A percentile compares a stretch with the other conserved stretches of the same genome.
These are phyloP conservation scores for Blastocystis sp. DNA, from an alignment of 352 stramenopile genomes.

Conservation along the genomic window DNA sequence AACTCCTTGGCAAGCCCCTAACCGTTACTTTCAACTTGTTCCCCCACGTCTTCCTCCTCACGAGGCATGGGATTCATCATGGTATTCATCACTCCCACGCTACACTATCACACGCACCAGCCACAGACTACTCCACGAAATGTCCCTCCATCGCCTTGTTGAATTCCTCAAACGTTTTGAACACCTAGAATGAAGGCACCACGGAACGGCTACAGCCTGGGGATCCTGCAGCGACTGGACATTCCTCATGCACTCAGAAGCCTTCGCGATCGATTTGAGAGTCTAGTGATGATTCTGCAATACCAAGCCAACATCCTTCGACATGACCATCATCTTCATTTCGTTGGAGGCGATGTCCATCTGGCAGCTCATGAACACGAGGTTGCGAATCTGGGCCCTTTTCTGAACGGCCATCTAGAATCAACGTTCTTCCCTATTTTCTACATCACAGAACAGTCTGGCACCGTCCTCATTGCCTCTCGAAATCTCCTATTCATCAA, in stretches of 20 bases:
- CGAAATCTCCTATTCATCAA: conserved; percentile 32
- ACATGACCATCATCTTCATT: neutral
- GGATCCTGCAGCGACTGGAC: neutral
- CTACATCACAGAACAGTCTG: conserved; percentile 12
- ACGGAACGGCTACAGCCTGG: neutral
- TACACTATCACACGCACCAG: neutral
- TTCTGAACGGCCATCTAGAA: conserved; percentile 12
- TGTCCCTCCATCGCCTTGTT: conserved; percentile 52
- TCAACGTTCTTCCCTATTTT: neutral
- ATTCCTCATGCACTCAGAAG: neutral
- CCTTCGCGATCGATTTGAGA: neutral
- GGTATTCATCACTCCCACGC: neutral
- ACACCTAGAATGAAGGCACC: neutral
- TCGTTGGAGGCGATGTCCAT: conserved; percentile 15
- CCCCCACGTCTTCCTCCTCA: neutral
- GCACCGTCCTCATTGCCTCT: conserved; percentile 54
- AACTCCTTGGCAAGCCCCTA: conserved; percentile 14
- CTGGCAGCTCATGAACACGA: conserved; percentile 50
- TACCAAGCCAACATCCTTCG: neutral
- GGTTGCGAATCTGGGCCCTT: conserved; percentile 22
- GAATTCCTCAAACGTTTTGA: conserved; percentile 29
- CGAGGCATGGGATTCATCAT: neutral
- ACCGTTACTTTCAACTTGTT: neutral
- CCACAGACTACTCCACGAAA: conserved; percentile 5
- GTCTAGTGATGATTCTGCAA: neutral